These are phyloP conservation scores for Globisporangium abappressorium DNA, from an alignment of 352 stramenopile genomes.

Conservation along the genomic window DNA sequence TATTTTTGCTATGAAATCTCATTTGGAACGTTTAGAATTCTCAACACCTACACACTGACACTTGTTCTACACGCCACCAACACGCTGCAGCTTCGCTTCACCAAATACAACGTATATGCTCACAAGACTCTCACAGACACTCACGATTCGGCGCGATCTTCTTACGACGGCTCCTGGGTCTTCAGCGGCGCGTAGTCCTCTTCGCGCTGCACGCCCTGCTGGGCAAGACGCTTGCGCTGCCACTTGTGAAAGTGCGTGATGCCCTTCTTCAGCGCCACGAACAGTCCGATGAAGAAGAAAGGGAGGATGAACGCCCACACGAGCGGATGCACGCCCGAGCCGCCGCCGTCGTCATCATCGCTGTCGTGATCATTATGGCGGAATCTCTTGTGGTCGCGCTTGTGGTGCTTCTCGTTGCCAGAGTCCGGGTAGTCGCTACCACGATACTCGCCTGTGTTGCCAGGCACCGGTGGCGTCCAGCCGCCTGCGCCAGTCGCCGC, in stretches of 20 bases:
- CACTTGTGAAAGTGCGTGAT: not conserved
- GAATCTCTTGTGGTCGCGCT: not conserved
- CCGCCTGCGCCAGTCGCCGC: not conserved
- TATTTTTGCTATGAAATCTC: too few relatives aligned
- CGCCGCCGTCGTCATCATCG: not conserved
- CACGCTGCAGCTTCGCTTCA: not conserved
- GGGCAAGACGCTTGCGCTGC: not conserved
- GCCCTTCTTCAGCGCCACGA: not conserved
- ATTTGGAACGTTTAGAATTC: too few relatives aligned
- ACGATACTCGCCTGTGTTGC: not conserved
- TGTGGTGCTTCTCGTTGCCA: not conserved
- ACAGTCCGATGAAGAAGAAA: slow-evolving; percentile 1
- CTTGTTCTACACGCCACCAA: too few relatives aligned
- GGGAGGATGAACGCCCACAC: slow-evolving; percentile 7
- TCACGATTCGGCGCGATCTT: not conserved
- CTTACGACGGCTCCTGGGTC: slow-evolving; percentile 3
- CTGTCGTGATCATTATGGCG: not conserved
- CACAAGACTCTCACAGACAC: not conserved
- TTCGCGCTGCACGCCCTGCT: not conserved
- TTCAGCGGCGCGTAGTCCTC: not conserved
- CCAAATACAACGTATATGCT: not conserved
- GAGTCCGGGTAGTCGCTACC: not conserved
- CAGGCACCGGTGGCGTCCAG: not conserved
- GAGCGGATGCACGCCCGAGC: not conserved
- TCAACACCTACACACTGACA: too few relatives aligned